These are phyloP conservation scores for Exophiala calicioides DNA, from an alignment of 2,329 filamentous ascomycete genomes.

Conservation along the genomic window DNA sequence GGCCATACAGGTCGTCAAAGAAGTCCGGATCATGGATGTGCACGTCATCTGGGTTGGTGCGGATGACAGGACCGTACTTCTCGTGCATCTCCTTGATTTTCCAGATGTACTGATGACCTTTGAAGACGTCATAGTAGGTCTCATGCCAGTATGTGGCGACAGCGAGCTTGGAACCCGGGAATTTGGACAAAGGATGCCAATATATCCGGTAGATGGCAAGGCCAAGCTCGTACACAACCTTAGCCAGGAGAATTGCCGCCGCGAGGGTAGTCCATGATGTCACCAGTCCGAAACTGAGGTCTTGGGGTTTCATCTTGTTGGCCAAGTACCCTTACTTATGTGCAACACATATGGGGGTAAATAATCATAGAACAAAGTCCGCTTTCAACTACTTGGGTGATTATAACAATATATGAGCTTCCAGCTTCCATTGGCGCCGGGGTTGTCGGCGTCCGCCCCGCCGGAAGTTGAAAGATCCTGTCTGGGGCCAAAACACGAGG, in stretches of 20 bases:
- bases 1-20: constrained; percentile 27
- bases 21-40: constrained; percentile 28
- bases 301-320: constrained; percentile 7
- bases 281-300: constrained; percentile 12
- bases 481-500: too few species aligned
- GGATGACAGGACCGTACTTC: constrained; percentile 37
- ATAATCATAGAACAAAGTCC: too few species aligned
- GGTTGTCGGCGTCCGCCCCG: too few species aligned
- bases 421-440: too few species aligned
- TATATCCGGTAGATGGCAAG: constrained; percentile 20
- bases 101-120: constrained; percentile 33
- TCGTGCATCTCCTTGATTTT: constrained; percentile 38
- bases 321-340: too few species aligned
- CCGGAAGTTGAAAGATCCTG: too few species aligned
- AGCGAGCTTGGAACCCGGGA: constrained; percentile 39
- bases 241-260: constrained; percentile 17
- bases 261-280: constrained; percentile 16
- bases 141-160: constrained; percentile 37
- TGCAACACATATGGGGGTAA: too few species aligned
- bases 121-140: constrained; percentile 38
- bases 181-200: constrained; percentile 36
- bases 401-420: too few species aligned
- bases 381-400: too few species aligned
- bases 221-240: constrained; percentile 13
- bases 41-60: constrained; percentile 28